phyloP scores from a whole-genome alignment of 257 asterid species.

The Parsonsia alboflavescens region DNA sequence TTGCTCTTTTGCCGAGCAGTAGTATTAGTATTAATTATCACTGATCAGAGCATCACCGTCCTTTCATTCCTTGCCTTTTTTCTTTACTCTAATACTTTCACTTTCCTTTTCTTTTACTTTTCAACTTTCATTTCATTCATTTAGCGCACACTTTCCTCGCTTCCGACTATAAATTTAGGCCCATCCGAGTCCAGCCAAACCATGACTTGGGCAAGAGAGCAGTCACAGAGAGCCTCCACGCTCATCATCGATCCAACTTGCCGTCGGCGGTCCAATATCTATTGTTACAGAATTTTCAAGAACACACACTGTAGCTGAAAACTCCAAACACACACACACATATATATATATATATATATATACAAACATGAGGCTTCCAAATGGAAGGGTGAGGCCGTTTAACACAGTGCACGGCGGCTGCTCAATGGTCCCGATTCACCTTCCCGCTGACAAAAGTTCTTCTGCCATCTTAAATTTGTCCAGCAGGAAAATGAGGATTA shows the following conservation, averaged over 20 bases:
- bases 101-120: neutral
- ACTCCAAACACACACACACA: too few relatives aligned
- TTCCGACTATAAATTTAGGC: slow-evolving; percentile 9
- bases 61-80: neutral
- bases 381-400: slow-evolving; percentile 21
- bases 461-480: neutral
- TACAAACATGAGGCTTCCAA: neutral
- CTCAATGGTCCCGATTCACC: neutral
- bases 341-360: neutral
- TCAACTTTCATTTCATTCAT: neutral
- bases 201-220: neutral
- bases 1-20: too few relatives aligned
- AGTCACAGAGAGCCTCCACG: neutral
- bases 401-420: neutral
- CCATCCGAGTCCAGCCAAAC: neutral
- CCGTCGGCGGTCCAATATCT: neutral
- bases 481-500: neutral
- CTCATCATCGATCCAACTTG: neutral
- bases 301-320: neutral
- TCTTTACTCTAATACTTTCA: neutral
- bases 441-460: too few relatives aligned
- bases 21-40: too few relatives aligned
- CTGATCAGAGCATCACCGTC: neutral
- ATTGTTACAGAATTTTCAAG: neutral
- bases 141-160: neutral